Base-by-base conservation (phyloP, 208 protist genomes). In the Acanthamoeba lenticulata region DNA sequence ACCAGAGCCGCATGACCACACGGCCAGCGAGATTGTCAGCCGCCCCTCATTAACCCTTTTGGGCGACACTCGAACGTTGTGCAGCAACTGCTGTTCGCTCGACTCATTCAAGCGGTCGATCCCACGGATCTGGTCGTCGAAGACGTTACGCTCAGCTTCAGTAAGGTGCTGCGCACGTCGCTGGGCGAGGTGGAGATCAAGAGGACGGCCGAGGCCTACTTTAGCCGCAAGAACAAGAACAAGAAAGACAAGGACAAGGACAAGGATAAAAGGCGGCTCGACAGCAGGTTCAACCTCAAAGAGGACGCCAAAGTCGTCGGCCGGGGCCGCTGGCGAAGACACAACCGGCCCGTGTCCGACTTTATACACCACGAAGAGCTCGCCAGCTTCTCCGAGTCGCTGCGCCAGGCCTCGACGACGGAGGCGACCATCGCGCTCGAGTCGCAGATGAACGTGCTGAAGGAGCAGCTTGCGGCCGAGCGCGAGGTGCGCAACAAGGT, bases 401-500 rank as follows among this genome's bases (percentile, higher is more conserved):
- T 65, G 57, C 72, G 72, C 36, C 67, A 79, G 67, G 67, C 38
- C 2, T 13, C 67, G 21, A 47, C 67, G 9, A 79, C 32, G 13
- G 67, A 79, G 32, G 38, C 67, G 21, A 79, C 67, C 15, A 27
- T 27, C 6, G 5, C 67, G 5, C 67, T 79, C 0, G 67, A 79
- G 38, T n/a, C 36, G 13, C 67, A 79, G 67, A 79, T 79, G 1
- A 21, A 17, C 0, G 67, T 79, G 5, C 38, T 79, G 27, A 79
- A 79, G 36, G 67, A 79, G 17, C 67, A 79, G 67, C 36, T 79
- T n/a, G 7, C 67, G 1, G 67, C 67, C 1, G 67, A 79, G 38
- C 32, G 67, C 19, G 67, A 79, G 67, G 67, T 79, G 67, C 67
- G 67, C 5, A 79, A n/a, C 36, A 89, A 65, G 81, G 44, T 89